phyloP scores from a whole-genome alignment of 202 grass and related monocot genomes.

The Panicum hallii region DNA sequence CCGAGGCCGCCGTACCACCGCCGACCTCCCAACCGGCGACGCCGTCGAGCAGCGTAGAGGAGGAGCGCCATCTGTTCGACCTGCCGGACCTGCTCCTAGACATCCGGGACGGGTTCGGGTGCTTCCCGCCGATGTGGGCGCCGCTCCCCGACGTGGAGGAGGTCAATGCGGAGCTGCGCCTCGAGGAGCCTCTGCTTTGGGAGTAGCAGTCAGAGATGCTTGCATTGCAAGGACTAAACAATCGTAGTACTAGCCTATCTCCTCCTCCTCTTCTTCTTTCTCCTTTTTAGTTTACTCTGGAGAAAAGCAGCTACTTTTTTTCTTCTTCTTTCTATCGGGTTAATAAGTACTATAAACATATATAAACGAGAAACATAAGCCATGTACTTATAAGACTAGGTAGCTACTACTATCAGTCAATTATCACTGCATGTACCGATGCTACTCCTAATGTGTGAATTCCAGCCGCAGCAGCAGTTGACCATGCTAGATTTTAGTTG shows the following conservation, averaged over 20 bases:
- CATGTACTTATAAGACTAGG: constrained; percentile 23
- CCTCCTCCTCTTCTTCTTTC: neutral
- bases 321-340: neutral
- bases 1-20: neutral
- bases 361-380: constrained; percentile 29
- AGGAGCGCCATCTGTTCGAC: constrained; percentile 81
- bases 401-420: constrained; percentile 10
- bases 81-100: constrained; percentile 82
- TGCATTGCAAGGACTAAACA: constrained; percentile 41
- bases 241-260: constrained; percentile 35
- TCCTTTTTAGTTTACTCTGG: neutral
- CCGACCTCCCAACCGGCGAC: neutral
- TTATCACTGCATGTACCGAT: neutral
- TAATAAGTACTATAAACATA: constrained; percentile 46
- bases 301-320: constrained; percentile 7
- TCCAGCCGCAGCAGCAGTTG: constrained; percentile 28
- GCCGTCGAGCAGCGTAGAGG: constrained; percentile 44
- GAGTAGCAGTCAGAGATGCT: constrained; percentile 59
- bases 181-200: constrained; percentile 83
- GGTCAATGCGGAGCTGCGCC: constrained; percentile 63
- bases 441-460: constrained; percentile 39
- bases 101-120: constrained; percentile 59
- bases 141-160: constrained; percentile 59
- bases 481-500: constrained; percentile 53
- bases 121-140: constrained; percentile 59